Base-by-base conservation (phyloP, 2,329 filamentous ascomycete species). In the Trichoderma endophyticum region DNA sequence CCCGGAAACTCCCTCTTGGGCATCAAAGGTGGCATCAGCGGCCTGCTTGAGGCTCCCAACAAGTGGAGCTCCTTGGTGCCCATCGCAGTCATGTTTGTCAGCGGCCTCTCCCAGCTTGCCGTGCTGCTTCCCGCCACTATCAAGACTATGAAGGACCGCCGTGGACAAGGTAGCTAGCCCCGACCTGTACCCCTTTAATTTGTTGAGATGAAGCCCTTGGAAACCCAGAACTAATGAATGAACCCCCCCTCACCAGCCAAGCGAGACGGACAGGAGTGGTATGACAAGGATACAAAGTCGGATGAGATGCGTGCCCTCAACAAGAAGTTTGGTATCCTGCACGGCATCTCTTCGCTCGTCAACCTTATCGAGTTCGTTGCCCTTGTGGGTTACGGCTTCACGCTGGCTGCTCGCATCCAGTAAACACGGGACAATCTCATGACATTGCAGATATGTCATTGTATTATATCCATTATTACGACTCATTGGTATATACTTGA, bases 211-310 rank as follows among this genome's bases (percentile, higher is more conserved):
- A n/a, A 18, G 39, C 70, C 43, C 73, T 80, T 39, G 36, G 63
- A 80, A 51, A 64, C 32, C 21, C 60, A 11, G 57, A 54, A 54
- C 51, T 61, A n/a, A 61, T 54, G 32, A 26, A n/a, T 21, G 12
- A 30, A 28, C 12, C 56, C 57, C n/a, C 65, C 39, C 7, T 15
- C 70, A 57, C 24, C 54, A 90, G 95, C 95, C 85, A 94, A 92
- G 73, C 90, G 91, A 77, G 95, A 98, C 79, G 94, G 94, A 70
- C 98, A 97, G 87, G 93, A 92, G 80, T 93, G 91, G 81, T 93
- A 92, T 78, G 94, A 97, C 75, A 84, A 88, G 67, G 87, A 90
- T 1, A 93, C 94, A 51, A 93, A 97, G 78, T 96, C 92, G 6
- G 86, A 91, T 76, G 93, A 95, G 83, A 98, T 98, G 95, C 82